Evolutionary conservation across 208 protist species (phyloP).

Genomic region (Strigomonas culicis): DNA sequence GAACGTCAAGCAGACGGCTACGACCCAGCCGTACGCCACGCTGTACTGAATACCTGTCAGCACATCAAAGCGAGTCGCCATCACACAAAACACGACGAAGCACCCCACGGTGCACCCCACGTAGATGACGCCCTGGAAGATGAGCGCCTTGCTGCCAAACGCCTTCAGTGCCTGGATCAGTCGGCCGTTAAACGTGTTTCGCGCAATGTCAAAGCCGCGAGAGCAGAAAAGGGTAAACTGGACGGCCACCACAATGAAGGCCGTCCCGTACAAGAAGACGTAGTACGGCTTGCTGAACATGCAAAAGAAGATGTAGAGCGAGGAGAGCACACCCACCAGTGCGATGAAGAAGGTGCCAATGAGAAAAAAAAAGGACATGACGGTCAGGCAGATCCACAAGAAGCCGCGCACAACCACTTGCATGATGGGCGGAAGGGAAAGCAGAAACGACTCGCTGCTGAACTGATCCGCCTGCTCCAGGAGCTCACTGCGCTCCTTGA

Average conservation of each 20-base stretch:
- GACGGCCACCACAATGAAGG: constrained; percentile 34
- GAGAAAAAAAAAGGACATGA: constrained; percentile 62
- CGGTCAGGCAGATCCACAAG: constrained; percentile 51
- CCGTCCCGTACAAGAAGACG: constrained; percentile 51
- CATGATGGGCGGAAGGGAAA: constrained; percentile 25
- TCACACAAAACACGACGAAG: constrained; percentile 66
- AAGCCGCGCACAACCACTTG: constrained; percentile 37
- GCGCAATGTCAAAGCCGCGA: constrained; percentile 57
- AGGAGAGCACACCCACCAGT: constrained; percentile 31
- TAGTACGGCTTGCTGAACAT: constrained; percentile 55
- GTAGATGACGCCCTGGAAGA: constrained; percentile 36
- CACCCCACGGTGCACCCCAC: constrained; percentile 25
- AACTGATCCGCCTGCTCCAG: constrained; percentile 9
- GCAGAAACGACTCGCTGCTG: constrained; percentile 30
- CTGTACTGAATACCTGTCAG: constrained; percentile 54
- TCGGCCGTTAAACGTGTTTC: constrained; percentile 47
- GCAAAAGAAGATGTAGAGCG: constrained; percentile 56
- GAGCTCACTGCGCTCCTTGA: constrained; percentile 28
- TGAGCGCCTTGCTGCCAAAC: constrained; percentile 35
- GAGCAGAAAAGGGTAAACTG: constrained; percentile 58
- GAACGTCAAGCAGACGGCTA: constrained; percentile 50
- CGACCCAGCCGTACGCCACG: constrained; percentile 67
- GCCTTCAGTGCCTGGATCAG: constrained; percentile 39
- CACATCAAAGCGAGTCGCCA: constrained; percentile 34
- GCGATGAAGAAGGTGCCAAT: constrained; percentile 47